Percentiles rank a stretch among this genome's conserved stretches.
phyloP scores from a whole-genome alignment of 2,329 filamentous ascomycete genomes.

The Hymenoscyphus fructigenus region DNA sequence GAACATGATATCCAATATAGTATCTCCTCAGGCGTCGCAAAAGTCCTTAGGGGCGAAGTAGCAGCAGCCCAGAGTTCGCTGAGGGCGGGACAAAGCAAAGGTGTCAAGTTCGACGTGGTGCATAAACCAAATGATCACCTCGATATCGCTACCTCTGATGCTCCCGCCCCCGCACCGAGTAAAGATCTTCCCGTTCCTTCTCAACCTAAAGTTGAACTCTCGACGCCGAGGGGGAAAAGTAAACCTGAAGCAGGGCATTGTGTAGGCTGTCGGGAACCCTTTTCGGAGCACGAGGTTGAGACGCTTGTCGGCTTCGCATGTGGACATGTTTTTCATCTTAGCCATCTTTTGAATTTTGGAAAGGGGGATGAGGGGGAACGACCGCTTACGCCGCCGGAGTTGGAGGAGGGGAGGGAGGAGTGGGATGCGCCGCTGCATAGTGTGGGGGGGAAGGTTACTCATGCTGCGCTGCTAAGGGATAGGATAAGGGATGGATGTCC shows the following conservation, averaged over 20 bases:
- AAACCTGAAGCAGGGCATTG: constrained; percentile 54
- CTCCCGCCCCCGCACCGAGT: constrained; percentile 26
- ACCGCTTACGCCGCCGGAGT: constrained; percentile 40
- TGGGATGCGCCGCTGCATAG: constrained; percentile 52
- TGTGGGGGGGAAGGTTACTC: constrained; percentile 83
- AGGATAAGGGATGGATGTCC: constrained; percentile 66
- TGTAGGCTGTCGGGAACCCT: constrained; percentile 55
- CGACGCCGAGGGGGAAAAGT: not conserved
- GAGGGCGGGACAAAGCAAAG: constrained; percentile 75
- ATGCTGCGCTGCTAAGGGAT: constrained; percentile 74
- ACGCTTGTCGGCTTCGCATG: constrained; percentile 79
- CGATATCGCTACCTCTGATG: constrained; percentile 45
- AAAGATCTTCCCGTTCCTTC: not conserved
- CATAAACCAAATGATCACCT: constrained; percentile 45
- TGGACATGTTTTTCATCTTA: constrained; percentile 77
- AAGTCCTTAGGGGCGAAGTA: constrained; percentile 84
- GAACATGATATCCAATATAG: constrained; percentile 95
- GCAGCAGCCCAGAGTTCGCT: constrained; percentile 78
- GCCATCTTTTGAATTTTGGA: constrained; percentile 59
- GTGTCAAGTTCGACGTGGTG: constrained; percentile 83
- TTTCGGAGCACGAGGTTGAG: constrained; percentile 63
- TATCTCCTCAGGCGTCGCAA: constrained; percentile 86
- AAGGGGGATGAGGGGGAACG: constrained; percentile 34
- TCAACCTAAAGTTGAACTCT: not conserved
- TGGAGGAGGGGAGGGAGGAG: constrained; percentile 47